phyloP scores from a whole-genome alignment of 768 basidiomycete genomes.

The Ramaria rubella region DNA sequence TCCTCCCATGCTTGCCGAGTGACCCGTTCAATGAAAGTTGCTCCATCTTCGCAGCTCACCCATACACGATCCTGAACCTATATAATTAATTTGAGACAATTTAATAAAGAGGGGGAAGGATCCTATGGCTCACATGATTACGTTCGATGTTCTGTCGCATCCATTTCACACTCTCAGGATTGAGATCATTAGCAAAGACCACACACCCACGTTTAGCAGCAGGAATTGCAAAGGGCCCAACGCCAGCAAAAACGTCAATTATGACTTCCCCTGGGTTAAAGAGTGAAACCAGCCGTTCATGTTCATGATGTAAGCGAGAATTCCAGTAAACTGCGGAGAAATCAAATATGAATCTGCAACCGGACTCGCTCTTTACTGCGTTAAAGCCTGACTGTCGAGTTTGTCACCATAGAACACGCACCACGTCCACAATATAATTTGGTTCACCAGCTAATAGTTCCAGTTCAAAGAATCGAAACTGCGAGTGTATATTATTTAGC shows the following conservation, averaged over 20 bases:
- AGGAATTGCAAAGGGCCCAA: conserved; percentile 93
- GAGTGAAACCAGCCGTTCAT: conserved; percentile 69
- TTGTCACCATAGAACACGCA: conserved; percentile 31
- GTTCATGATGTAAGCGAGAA: conserved; percentile 87
- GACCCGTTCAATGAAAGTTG: conserved; percentile 68
- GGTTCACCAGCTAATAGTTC: conserved; percentile 90
- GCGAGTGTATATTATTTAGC: conserved; percentile 72
- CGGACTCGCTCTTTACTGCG: conserved; percentile 47
- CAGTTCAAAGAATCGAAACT: conserved; percentile 95
- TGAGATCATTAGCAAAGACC: conserved; percentile 90
- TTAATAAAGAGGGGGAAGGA: neutral
- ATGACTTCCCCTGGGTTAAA: conserved; percentile 66
- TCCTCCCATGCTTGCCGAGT: conserved; percentile 47
- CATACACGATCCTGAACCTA: conserved; percentile 70
- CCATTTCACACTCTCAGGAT: conserved; percentile 81
- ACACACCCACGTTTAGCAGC: conserved; percentile 88
- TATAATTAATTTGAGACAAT: conserved; percentile 2
- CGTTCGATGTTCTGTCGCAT: conserved; percentile 60
- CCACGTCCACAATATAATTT: conserved; percentile 81
- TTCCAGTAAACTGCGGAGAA: conserved; percentile 98
- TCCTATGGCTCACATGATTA: conserved; percentile 60
- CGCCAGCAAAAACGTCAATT: conserved; percentile 94
- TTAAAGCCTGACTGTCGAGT: neutral
- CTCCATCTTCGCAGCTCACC: conserved; percentile 77
- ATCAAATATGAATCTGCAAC: conserved; percentile 87